phyloP scores from a whole-genome alignment of 805 yeast genomes.

The Kregervanrija pseudodelftensis region DNA sequence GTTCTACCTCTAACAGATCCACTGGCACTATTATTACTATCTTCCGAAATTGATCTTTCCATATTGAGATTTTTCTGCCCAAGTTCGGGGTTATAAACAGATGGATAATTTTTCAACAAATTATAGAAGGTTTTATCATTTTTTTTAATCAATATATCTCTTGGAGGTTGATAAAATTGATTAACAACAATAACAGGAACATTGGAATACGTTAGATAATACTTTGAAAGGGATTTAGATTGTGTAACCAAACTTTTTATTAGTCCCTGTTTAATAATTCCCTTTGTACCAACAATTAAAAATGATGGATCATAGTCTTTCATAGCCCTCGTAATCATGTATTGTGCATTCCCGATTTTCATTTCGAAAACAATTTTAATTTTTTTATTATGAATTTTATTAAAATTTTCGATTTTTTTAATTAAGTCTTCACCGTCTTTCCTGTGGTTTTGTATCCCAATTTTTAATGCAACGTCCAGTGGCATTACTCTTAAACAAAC shows the following conservation, averaged over 20 bases:
- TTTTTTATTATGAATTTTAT: constrained; percentile 26
- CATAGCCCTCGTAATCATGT: constrained; percentile 33
- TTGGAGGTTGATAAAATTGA: constrained; percentile 23
- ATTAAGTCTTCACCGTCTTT: constrained; percentile 29
- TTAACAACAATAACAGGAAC: constrained; percentile 41
- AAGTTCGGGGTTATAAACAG: constrained; percentile 9
- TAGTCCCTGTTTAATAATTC: constrained; percentile 14
- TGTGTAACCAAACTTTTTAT: too few species aligned
- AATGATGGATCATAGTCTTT: constrained; percentile 39
- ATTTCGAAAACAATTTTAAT: constrained; percentile 38
- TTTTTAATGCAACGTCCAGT: constrained; percentile 19
- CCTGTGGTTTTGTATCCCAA: constrained; percentile 23
- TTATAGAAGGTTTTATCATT: constrained; percentile 6
- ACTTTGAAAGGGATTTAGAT: constrained; percentile 39
- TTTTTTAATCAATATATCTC: background rate
- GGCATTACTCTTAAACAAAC: constrained; percentile 38
- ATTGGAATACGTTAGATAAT: constrained; percentile 38
- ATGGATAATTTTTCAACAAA: constrained; percentile 10
- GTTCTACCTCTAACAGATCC: constrained; percentile 7
- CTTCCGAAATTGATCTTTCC: constrained; percentile 8
- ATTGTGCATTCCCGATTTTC: constrained; percentile 36
- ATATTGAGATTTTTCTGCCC: constrained; percentile 3
- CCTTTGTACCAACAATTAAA: constrained; percentile 39
- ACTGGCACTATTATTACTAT: background rate
- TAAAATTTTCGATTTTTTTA: constrained; percentile 26